Base-by-base conservation (phyloP, 2,329 filamentous ascomycete species). In the Hyphodiscus sp. region DNA sequence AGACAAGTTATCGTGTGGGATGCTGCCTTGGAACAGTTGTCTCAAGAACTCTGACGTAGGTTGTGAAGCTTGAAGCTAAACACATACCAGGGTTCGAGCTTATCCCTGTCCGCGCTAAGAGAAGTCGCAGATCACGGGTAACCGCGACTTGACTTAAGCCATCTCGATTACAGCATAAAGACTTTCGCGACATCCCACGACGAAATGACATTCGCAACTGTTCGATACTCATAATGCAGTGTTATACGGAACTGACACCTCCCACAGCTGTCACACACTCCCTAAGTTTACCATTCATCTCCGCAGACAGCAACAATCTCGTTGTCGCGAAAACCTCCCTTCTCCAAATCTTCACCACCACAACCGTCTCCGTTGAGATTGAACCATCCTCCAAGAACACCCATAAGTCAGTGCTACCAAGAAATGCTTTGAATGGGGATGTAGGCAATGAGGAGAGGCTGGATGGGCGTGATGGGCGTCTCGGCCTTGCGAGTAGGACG, bases 241-340 rank as follows among this genome's bases (percentile, higher is more conserved):
- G 90, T 78, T 97, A 97, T 75, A 91, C 90, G 68, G 94, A 99
- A 79, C 79, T 99, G 70, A 85, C 90, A 70, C 88, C 92, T 76
- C 91, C 94, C 51, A 95, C 91, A 70, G 91, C 91, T 69, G 91
- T 97, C 73, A 91, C 90, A 66, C 87, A 96, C 74, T 89, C 91
- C 60, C 74, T 96, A 66, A 81, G 78, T 56, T 74, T 96, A 42
- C 82, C 91, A 38, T 91, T 99, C 67, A 78, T 86, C 46, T 86
- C 87, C 46, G 73, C 88, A 48, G 79, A 85, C 60, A 83, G 87
- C 63, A 86, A 81, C 70, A 96, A 97, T 69, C 81, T 99, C 61
- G 77, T 96, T 62, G 84, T 99, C 73, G 91, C 90, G 65, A 95
- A 91, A 74, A 91, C 90, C 55, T 96, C 92, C 45, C 76, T 96